A percentile compares a stretch with the other conserved stretches of the same genome.
phyloP scores from a whole-genome alignment of 1,284 basidiomycete genomes.

The Ustilago esculenta region DNA sequence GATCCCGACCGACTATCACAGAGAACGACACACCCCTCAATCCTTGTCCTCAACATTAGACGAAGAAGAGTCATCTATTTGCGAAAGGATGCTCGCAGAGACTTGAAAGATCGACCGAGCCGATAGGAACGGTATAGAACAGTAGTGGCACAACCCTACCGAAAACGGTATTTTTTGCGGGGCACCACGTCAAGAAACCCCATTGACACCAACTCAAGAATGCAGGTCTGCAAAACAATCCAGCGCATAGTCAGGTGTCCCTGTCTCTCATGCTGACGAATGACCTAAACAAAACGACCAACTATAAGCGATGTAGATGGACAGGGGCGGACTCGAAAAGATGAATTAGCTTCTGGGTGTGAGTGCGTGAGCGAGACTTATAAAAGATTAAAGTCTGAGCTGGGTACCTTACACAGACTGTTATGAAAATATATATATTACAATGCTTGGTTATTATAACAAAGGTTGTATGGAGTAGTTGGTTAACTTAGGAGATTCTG shows the following conservation, averaged over 20 bases:
- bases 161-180: background rate
- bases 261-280: too few species aligned
- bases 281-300: too few species aligned
- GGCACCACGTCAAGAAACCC: background rate
- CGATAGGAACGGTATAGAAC: background rate
- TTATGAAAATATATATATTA: background rate
- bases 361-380: too few species aligned
- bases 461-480: constrained; percentile 51
- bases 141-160: background rate
- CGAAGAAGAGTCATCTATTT: too few species aligned
- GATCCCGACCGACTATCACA: too few species aligned
- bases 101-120: background rate
- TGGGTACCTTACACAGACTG: too few species aligned
- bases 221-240: too few species aligned
- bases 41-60: too few species aligned
- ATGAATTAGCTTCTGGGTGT: constrained; percentile 25
- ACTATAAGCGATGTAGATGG: background rate
- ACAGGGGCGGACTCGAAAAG: background rate
- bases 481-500: constrained; percentile 56
- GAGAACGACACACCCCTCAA: too few species aligned
- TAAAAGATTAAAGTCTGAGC: too few species aligned
- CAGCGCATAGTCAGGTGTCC: too few species aligned
- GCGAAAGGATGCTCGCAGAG: background rate
- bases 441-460: background rate
- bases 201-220: too few species aligned